Evolutionary conservation across 1,284 basidiomycete species (phyloP).

Genomic region (Cryptococcus sp.): DNA sequence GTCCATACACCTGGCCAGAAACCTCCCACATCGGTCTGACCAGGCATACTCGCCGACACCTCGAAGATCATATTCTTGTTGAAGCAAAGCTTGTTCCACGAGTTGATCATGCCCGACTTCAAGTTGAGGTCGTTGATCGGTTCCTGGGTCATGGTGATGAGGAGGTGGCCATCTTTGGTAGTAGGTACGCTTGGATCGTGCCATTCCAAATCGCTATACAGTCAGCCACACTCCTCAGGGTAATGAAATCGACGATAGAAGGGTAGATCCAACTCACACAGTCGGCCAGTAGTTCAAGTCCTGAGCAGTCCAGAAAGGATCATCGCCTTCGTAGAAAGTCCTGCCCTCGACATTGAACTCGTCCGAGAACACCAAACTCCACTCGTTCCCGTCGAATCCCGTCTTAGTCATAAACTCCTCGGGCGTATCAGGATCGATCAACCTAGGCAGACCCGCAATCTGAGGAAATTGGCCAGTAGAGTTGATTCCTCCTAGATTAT

Average conservation of each 20-base stretch:
- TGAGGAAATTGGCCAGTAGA: conserved; percentile 49
- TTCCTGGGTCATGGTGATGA: conserved; percentile 58
- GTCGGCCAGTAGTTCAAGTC: conserved; percentile 62
- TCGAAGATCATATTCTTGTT: conserved; percentile 49
- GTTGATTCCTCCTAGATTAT: conserved; percentile 73
- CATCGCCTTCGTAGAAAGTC: conserved; percentile 53
- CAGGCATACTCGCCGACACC: conserved; percentile 57
- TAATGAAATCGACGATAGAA: conserved; percentile 4
- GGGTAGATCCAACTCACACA: conserved; percentile 51
- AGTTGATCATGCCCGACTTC: conserved; percentile 58
- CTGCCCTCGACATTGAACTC: conserved; percentile 77
- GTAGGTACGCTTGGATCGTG: conserved; percentile 54
- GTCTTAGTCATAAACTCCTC: conserved; percentile 51
- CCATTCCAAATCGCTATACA: conserved; percentile 16
- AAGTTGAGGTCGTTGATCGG: conserved; percentile 68
- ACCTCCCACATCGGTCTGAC: conserved; percentile 61
- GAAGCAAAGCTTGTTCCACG: conserved; percentile 92
- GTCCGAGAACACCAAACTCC: conserved; percentile 82
- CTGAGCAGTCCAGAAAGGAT: conserved; percentile 55
- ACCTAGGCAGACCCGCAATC: conserved; percentile 33
- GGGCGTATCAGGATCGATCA: conserved; percentile 67
- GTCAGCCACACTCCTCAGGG: conserved; percentile 14
- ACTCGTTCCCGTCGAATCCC: conserved; percentile 64
- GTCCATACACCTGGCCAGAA: conserved; percentile 56
- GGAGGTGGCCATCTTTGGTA: conserved; percentile 60